phyloP scores from a whole-genome alignment of 192 early-diverging fungal species.

The Backusella liffmaniae region DNA sequence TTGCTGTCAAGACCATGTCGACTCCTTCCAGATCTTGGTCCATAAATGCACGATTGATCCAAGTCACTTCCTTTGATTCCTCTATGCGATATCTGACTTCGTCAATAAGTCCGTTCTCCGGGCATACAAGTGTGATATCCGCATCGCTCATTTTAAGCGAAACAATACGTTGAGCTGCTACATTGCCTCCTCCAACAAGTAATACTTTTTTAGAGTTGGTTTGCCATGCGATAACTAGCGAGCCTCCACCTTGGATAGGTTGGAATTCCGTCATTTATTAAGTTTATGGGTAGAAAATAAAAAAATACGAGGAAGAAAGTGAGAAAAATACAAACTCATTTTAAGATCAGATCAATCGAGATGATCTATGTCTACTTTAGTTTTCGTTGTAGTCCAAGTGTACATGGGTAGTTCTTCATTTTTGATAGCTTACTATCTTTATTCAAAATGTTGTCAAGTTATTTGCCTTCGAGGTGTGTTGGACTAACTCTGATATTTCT shows the following conservation, averaged over 20 bases:
- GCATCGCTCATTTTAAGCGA: conserved; percentile 82
- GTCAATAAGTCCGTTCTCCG: conserved; percentile 55
- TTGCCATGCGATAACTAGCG: conserved; percentile 83
- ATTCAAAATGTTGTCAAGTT: background rate
- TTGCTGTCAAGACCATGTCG: conserved; percentile 69
- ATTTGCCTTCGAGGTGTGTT: background rate
- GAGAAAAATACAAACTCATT: background rate
- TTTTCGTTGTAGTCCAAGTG: no score
- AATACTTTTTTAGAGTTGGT: conserved; percentile 71
- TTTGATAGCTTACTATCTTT: no score
- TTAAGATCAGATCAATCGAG: background rate
- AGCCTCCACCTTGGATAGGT: conserved; percentile 63
- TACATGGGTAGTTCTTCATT: no score
- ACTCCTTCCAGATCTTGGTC: conserved; percentile 51
- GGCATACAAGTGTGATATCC: conserved; percentile 73
- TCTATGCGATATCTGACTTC: conserved; percentile 65
- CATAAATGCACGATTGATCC: conserved; percentile 52
- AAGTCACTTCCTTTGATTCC: conserved; percentile 49
- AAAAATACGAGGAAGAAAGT: background rate
- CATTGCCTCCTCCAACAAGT: conserved; percentile 87
- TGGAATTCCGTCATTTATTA: conserved; percentile 1
- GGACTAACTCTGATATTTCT: background rate
- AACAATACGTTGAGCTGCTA: conserved; percentile 82
- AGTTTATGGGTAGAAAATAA: background rate
- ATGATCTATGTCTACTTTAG: background rate